A percentile compares a stretch with the other conserved stretches of the same genome.
phyloP scores from a whole-genome alignment of 805 yeast genomes.

The Suhomyces canberraensis region DNA sequence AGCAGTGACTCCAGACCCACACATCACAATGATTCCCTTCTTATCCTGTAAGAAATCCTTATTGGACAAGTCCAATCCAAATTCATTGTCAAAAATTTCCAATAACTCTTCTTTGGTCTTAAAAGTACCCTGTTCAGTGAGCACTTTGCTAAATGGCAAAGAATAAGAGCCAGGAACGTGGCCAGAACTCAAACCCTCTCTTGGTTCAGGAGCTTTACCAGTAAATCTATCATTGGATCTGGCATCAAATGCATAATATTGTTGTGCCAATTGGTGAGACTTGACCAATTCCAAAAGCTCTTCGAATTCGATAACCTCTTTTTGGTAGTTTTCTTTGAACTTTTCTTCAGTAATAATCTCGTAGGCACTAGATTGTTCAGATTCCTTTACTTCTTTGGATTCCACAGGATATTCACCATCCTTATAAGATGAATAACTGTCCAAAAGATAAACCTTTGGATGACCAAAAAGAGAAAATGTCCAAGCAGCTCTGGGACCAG shows the following conservation, averaged over 20 bases:
- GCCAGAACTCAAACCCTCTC: constrained; percentile 85
- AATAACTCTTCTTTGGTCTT: constrained; percentile 45
- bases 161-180: constrained; percentile 81
- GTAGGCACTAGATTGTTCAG: constrained; percentile 12
- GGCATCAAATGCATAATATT: constrained; percentile 73
- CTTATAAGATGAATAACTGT: constrained; percentile 61
- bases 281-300: constrained; percentile 60
- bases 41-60: constrained; percentile 28
- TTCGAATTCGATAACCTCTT: constrained; percentile 64
- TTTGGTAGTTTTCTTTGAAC: constrained; percentile 29
- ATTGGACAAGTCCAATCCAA: constrained; percentile 28
- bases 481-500: constrained; percentile 93
- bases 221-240: constrained; percentile 71
- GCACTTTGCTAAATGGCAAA: constrained; percentile 67
- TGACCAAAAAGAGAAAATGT: constrained; percentile 81
- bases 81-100: constrained; percentile 40
- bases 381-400: constrained; percentile 20
- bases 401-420: constrained; percentile 46
- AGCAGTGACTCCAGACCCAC: constrained; percentile 97
- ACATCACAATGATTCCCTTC: constrained; percentile 79
- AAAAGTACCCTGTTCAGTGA: constrained; percentile 46
- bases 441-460: constrained; percentile 60
- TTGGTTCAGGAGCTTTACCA: constrained; percentile 83
- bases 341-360: constrained; percentile 19
- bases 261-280: constrained; percentile 37